Evolutionary conservation across 352 stramenopile species (phyloP).

Genomic region (Globisporangium viniferum): DNA sequence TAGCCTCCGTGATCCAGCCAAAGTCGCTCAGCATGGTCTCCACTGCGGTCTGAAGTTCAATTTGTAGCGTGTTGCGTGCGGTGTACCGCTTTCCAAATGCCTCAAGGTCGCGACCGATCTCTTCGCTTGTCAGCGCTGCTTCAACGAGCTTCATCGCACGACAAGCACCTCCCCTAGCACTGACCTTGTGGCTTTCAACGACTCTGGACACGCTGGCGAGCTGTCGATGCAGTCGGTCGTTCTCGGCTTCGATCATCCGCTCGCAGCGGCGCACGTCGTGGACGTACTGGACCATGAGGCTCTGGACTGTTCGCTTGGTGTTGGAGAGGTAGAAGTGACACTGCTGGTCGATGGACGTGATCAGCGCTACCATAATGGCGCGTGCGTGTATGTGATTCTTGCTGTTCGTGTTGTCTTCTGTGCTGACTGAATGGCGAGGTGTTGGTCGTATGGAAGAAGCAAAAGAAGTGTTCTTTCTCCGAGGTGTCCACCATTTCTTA

Average conservation of each 20-base stretch:
- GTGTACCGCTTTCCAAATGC: background rate
- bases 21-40: background rate
- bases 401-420: background rate
- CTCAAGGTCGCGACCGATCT: background rate
- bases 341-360: background rate
- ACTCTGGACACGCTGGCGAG: background rate
- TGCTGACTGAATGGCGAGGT: no score
- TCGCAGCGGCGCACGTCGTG: background rate
- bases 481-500: no score
- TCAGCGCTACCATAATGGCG: background rate
- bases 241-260: conserved; percentile 1
- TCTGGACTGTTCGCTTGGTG: background rate
- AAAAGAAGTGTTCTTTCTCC: no score
- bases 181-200: background rate
- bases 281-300: background rate
- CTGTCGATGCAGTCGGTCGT: background rate
- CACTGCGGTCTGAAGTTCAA: background rate
- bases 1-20: background rate
- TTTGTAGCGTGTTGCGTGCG: background rate
- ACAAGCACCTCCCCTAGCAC: background rate
- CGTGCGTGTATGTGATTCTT: background rate
- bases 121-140: background rate
- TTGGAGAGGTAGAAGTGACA: background rate
- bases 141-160: background rate
- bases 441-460: no score